Conservation (phyloP, 2,329 filamentous ascomycete genomes). For the Westerdykella sp. region DNA sequence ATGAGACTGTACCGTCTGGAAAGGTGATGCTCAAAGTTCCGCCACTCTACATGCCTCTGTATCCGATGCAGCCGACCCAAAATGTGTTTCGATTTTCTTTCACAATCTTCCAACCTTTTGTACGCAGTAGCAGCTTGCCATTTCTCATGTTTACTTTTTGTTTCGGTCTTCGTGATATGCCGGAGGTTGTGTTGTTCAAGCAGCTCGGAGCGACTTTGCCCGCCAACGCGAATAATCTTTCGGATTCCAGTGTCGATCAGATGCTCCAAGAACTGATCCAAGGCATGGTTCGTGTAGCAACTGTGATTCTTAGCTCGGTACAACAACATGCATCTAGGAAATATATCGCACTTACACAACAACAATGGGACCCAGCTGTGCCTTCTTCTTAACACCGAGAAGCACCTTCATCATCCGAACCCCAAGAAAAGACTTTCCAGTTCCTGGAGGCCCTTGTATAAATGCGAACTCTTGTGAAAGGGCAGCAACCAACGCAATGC, state of each 20-base stretch:
- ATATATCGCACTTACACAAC: constrained; percentile 21
- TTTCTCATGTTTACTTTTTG: constrained; percentile 1
- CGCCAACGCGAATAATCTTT: constrained; percentile 56
- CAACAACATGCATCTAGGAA: too few relatives aligned
- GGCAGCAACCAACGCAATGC: constrained; percentile 46
- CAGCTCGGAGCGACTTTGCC: constrained; percentile 32
- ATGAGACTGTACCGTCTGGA: too few relatives aligned
- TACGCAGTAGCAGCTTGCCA: neutral
- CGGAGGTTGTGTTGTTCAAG: constrained; percentile 41
- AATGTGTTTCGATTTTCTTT: too few relatives aligned
- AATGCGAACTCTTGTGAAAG: constrained; percentile 49
- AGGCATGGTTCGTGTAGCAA: constrained; percentile 47
- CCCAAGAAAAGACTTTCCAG: constrained; percentile 58
- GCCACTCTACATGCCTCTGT: too few relatives aligned
- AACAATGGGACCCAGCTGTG: constrained; percentile 41
- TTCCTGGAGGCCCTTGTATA: constrained; percentile 65
- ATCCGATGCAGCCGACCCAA: too few relatives aligned
- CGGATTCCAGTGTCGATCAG: constrained; percentile 44
- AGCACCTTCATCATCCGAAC: constrained; percentile 51
- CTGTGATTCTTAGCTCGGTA: too few relatives aligned
- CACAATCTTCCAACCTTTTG: too few relatives aligned
- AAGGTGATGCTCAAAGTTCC: too few relatives aligned
- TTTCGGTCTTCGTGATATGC: constrained; percentile 17
- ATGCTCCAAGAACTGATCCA: constrained; percentile 55
- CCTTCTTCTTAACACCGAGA: constrained; percentile 38